Percentiles rank a stretch among this genome's conserved stretches.
These are phyloP conservation scores for Aquilaria yunnanensis DNA, from an alignment of 345 rosid species.

Conservation along the genomic window DNA sequence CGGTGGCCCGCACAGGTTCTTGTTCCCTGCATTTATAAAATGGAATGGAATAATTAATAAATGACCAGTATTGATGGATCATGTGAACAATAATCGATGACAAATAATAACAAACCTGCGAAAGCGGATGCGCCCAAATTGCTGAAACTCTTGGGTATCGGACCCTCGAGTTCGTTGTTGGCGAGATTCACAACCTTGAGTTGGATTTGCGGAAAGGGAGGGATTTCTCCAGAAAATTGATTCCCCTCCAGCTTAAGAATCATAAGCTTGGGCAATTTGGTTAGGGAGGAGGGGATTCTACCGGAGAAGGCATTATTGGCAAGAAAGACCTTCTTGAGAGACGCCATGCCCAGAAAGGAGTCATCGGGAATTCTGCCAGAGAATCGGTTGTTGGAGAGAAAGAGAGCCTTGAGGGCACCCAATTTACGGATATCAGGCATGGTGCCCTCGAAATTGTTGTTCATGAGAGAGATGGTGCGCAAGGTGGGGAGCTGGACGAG, in stretches of 20 bases:
- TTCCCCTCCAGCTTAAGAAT: slow-evolving; percentile 67
- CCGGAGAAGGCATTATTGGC: slow-evolving; percentile 60
- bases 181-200: slow-evolving; percentile 42
- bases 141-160: slow-evolving; percentile 48
- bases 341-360: slow-evolving; percentile 49
- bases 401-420: slow-evolving; percentile 42
- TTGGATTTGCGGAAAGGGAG: slow-evolving; percentile 33
- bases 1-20: slow-evolving; percentile 51
- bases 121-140: slow-evolving; percentile 36
- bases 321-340: slow-evolving; percentile 46
- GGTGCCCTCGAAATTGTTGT: slow-evolving; percentile 49
- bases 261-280: slow-evolving; percentile 40
- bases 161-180: slow-evolving; percentile 65
- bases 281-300: slow-evolving; percentile 44
- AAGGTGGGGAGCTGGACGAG: slow-evolving; percentile 30
- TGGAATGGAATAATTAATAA: background rate
- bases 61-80: background rate
- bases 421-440: slow-evolving; percentile 49
- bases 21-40: slow-evolving; percentile 42
- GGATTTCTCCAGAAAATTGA: slow-evolving; percentile 48
- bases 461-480: slow-evolving; percentile 62
- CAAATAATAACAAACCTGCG: slow-evolving; percentile 35
- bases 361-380: slow-evolving; percentile 46
- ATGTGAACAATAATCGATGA: background rate
- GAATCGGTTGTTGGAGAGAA: slow-evolving; percentile 54